Percentiles rank a stretch among this genome's conserved stretches.
Conservation (phyloP, 2,329 filamentous ascomycete species). For the Epichloe typhina region DNA sequence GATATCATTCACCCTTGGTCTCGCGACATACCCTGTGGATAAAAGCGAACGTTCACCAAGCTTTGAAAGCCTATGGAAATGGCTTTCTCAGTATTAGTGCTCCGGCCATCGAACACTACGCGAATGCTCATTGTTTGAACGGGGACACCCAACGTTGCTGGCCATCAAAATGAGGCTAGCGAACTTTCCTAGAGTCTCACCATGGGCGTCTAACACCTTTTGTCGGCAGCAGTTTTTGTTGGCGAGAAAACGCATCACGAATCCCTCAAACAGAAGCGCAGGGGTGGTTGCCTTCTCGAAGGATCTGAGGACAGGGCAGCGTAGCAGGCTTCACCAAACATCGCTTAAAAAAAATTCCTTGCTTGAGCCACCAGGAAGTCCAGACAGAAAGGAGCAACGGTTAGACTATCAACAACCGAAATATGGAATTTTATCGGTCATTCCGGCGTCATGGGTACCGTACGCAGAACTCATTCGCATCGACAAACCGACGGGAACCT, state of each 20-base stretch:
- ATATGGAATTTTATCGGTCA: constrained; percentile 53
- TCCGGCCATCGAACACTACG: too few relatives aligned
- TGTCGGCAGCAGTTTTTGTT: neutral
- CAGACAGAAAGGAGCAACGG: constrained; percentile 1
- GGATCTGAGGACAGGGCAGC: neutral
- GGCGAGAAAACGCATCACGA: neutral
- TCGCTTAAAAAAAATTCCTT: neutral
- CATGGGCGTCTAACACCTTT: neutral
- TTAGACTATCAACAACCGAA: constrained; percentile 53
- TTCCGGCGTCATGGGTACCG: constrained; percentile 60
- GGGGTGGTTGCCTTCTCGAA: neutral
- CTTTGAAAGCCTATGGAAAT: too few relatives aligned
- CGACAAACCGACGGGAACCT: constrained; percentile 69
- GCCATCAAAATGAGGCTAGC: constrained; percentile 1
- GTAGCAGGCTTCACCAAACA: neutral
- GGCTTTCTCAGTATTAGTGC: too few relatives aligned
- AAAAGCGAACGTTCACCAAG: neutral
- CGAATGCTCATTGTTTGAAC: too few relatives aligned
- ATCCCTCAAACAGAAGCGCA: neutral
- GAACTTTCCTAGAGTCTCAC: neutral
- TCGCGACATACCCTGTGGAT: neutral
- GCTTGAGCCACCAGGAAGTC: neutral
- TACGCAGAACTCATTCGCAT: constrained; percentile 73
- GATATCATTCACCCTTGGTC: neutral
- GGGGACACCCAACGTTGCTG: too few relatives aligned